phyloP scores from a whole-genome alignment of 164 flowering plant genomes.

The Macadamia tetraphylla region DNA sequence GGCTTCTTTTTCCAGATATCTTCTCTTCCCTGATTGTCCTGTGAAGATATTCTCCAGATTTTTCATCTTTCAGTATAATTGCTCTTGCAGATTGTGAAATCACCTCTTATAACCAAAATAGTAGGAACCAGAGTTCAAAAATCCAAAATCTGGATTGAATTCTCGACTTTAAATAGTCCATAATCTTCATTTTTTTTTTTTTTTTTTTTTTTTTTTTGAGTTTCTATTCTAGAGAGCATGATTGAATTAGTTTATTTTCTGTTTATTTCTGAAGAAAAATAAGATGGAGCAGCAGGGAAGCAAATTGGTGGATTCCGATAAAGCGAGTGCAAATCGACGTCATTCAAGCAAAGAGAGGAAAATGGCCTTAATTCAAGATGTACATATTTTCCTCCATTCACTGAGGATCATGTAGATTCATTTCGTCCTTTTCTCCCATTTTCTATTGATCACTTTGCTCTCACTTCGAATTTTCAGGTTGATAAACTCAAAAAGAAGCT shows the following conservation, averaged over 20 bases:
- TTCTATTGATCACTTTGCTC: not conserved
- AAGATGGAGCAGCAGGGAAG: conserved; percentile 40
- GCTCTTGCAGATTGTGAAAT: not conserved
- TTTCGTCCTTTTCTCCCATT: not conserved
- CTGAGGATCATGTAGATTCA: not conserved
- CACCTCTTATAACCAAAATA: not conserved
- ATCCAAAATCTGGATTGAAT: not conserved
- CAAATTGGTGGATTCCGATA: conserved; percentile 23
- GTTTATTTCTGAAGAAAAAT: conserved; percentile 26
- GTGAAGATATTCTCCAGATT: not conserved
- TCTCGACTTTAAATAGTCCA: not conserved
- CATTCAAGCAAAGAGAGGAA: conserved; percentile 52
- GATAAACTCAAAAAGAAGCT: conserved; percentile 83
- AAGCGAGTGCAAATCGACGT: conserved; percentile 25
- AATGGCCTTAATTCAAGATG: conserved; percentile 81
- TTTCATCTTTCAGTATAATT: not conserved
- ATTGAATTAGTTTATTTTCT: not conserved
- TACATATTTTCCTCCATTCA: conserved; percentile 15
- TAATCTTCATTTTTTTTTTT: too few species aligned
- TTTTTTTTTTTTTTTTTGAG: too few species aligned
- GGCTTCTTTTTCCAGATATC: not conserved
- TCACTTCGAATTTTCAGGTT: conserved; percentile 39
- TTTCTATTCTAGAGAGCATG: conserved; percentile 5
- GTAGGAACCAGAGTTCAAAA: not conserved
- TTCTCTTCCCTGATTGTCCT: not conserved